These are phyloP conservation scores for Pythium phragmitis DNA, from an alignment of 352 stramenopile species.

Conservation along the genomic window DNA sequence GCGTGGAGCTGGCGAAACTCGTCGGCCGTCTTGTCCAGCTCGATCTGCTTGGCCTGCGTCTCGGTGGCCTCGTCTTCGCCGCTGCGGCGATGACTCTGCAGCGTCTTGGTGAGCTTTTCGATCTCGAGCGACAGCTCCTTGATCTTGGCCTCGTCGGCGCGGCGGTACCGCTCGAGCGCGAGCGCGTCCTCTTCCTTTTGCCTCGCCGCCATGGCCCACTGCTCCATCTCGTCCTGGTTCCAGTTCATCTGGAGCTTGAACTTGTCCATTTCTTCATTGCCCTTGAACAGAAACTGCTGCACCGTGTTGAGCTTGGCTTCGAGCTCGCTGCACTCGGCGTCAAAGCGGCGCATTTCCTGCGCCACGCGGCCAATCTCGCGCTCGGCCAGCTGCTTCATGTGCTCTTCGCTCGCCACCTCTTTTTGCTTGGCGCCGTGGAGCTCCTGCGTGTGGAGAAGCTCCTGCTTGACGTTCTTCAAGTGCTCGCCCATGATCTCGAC, in stretches of 20 bases:
- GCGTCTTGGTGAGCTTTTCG: conserved; percentile 90
- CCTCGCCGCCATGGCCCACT: conserved; percentile 93
- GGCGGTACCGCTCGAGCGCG: conserved; percentile 91
- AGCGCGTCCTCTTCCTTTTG: conserved; percentile 96
- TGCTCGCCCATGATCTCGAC: conserved; percentile 95
- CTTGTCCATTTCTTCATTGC: conserved; percentile 93
- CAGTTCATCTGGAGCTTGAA: conserved; percentile 98
- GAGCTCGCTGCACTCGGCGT: conserved; percentile 71
- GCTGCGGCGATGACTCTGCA: conserved; percentile 75
- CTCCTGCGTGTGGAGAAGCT: conserved; percentile 93
- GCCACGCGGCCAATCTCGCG: conserved; percentile 86
- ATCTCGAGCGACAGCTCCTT: conserved; percentile 94
- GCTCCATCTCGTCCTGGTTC: conserved; percentile 98
- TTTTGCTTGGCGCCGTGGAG: conserved; percentile 91
- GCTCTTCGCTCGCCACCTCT: conserved; percentile 92
- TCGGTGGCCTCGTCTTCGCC: conserved; percentile 88
- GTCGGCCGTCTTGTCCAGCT: conserved; percentile 94
- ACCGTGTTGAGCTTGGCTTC: conserved; percentile 86
- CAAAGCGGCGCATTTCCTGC: conserved; percentile 71
- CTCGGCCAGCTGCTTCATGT: conserved; percentile 90
- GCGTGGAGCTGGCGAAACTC: conserved; percentile 93
- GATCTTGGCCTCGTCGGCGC: conserved; percentile 93
- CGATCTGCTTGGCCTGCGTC: conserved; percentile 94
- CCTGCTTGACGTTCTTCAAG: conserved; percentile 95
- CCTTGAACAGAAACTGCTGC: conserved; percentile 91